Evolutionary conservation across 768 basidiomycete genomes (phyloP), one percentile per base, ranked within the genome.

Genomic region (Hericium rajendrae): DNA sequence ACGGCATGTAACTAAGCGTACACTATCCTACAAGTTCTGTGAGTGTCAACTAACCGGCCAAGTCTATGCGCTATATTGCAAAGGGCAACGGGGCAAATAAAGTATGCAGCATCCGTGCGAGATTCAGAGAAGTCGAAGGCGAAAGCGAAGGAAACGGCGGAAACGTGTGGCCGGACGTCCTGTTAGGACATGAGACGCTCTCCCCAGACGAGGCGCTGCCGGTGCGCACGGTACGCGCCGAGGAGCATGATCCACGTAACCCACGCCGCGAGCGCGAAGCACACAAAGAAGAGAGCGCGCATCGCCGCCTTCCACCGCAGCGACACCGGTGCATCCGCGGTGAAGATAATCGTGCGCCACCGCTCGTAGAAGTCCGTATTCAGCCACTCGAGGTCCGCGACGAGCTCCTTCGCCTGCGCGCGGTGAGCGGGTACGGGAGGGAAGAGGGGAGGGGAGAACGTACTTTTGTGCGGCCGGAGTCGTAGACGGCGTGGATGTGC

Each of bases 311-410:
- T 88, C 86, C 84, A 87, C 48, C 79, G 77, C 74, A 78, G 77
- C 22, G 87, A 86, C 20, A 89, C 87, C 2, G 88, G 88, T 51
- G 83, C 82, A 2, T 76, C 76, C 2, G 83, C 75, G 0, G 86
- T 85, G 73, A 90, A 90, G 64, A 90, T 82, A 70, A 83, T 85
- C 22, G 77, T 69, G 46, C 86, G 79, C 81, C 85, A 86, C 12
- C 88, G 84, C 67, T 85, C 83, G 57, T 86, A 85, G 67, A 87
- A 83, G 51, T 86, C 84, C 0, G 84, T 89, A 66, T 90, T 88
- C 22, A 89, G 75, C 88, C 88, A 91, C 54, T 75, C 76, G 48
- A 91, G 72, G 55, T 84, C 83, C 2, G 69, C 68, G n/a, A 84
- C 81, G 16, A 91, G 80, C 6, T 74, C 70, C 62, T 79, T 75